phyloP scores from a whole-genome alignment of 805 yeast species.

The Saccharomyces kudriavzevii region DNA sequence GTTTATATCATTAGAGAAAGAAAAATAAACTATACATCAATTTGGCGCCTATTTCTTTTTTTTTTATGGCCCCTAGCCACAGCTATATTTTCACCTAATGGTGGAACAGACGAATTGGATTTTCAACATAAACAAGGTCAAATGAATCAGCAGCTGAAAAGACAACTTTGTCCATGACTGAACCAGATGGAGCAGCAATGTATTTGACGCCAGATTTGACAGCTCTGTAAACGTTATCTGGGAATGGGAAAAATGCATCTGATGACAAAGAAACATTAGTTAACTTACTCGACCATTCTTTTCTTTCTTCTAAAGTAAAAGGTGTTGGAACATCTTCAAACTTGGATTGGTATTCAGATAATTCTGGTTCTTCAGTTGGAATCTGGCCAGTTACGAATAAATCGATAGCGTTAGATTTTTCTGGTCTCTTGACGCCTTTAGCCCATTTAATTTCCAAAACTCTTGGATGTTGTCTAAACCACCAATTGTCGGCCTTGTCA shows the following conservation, averaged over 20 bases:
- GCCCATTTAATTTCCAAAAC: conserved; percentile 94
- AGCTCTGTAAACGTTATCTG: conserved; percentile 96
- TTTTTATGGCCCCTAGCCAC: neutral
- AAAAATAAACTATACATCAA: neutral
- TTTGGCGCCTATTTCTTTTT: neutral
- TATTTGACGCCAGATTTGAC: conserved; percentile 91
- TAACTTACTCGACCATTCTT: conserved; percentile 74
- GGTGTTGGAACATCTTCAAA: conserved; percentile 78
- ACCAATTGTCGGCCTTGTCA: conserved; percentile 98
- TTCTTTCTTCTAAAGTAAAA: conserved; percentile 71
- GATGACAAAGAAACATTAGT: conserved; percentile 84
- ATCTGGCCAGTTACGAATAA: conserved; percentile 85
- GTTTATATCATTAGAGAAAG: neutral
- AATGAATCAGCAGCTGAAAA: conserved; percentile 90
- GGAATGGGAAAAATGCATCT: conserved; percentile 99
- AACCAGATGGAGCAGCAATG: conserved; percentile 94
- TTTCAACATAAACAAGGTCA: conserved; percentile 86
- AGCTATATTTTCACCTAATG: conserved; percentile 41
- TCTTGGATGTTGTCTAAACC: conserved; percentile 96
- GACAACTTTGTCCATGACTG: conserved; percentile 95
- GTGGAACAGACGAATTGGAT: conserved; percentile 95
- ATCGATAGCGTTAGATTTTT: conserved; percentile 95
- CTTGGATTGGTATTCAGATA: conserved; percentile 83
- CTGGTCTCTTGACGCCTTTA: conserved; percentile 96
- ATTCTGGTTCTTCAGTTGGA: conserved; percentile 87